A percentile compares a stretch with the other conserved stretches of the same genome.
Conservation (phyloP, 2,329 filamentous ascomycete species). For the Tolypocladium nubicola region DNA sequence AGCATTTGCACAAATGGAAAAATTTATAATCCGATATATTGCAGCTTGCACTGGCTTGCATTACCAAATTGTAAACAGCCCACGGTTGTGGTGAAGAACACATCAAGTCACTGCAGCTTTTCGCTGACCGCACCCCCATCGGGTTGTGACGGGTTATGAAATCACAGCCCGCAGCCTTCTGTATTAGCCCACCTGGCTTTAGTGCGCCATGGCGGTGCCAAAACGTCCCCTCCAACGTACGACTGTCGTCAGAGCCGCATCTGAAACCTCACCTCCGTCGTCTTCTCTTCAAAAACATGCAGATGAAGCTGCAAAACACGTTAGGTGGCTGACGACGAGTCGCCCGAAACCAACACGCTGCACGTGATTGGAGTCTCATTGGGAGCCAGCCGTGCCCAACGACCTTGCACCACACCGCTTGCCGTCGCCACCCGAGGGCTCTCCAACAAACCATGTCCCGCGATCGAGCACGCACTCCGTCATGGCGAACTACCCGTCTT, state of each 20-base stretch:
- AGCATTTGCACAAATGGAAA: neutral
- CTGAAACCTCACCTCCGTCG: neutral
- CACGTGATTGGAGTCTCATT: neutral
- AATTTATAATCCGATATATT: neutral
- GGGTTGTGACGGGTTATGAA: neutral
- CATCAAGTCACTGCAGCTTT: neutral
- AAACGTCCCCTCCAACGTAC: neutral
- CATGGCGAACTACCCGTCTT: constrained; percentile 22
- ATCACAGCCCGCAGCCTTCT: neutral
- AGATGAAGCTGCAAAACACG: neutral
- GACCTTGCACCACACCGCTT: neutral
- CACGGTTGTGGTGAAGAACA: neutral
- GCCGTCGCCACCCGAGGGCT: neutral
- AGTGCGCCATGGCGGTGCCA: neutral
- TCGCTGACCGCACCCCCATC: neutral
- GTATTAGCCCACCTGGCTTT: neutral
- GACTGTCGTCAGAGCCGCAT: neutral
- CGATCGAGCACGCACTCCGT: constrained; percentile 13
- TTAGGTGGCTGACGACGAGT: neutral
- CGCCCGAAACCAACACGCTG: neutral
- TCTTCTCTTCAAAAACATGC: neutral
- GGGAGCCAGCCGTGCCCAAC: neutral
- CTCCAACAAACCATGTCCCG: constrained; percentile 14
- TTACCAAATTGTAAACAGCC: neutral
- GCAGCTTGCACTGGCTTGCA: neutral